These are phyloP conservation scores for Dendrobium huoshanense DNA, from an alignment of 106 monocot genomes.

Conservation along the genomic window DNA sequence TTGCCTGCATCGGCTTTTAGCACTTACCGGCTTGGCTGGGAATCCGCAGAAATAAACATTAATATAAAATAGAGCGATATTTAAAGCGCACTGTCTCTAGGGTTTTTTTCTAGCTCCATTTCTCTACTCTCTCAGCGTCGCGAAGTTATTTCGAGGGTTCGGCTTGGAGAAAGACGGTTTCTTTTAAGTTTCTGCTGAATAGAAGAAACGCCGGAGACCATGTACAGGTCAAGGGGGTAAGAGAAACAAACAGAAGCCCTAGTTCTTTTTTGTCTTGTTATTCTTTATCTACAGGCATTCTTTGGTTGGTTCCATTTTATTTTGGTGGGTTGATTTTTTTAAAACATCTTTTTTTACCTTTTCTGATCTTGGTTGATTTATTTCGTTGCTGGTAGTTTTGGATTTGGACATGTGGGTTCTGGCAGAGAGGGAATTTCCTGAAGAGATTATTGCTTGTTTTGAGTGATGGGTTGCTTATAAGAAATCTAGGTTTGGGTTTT, in stretches of 20 bases:
- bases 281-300: not conserved
- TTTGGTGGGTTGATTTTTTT: not conserved
- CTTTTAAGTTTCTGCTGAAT: not conserved
- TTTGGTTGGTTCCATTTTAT: not conserved
- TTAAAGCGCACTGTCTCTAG: too few relatives aligned
- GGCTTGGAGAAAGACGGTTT: not conserved
- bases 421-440: not conserved
- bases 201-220: not conserved
- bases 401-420: not conserved
- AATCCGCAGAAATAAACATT: too few relatives aligned
- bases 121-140: too few relatives aligned
- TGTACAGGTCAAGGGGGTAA: slow-evolving; percentile 4
- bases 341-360: not conserved
- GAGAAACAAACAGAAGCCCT: not conserved
- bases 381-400: not conserved
- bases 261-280: not conserved
- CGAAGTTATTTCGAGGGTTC: not conserved
- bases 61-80: too few relatives aligned
- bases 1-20: too few relatives aligned
- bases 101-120: too few relatives aligned
- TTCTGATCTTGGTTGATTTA: not conserved
- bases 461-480: not conserved
- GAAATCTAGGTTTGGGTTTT: not conserved
- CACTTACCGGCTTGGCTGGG: too few relatives aligned
- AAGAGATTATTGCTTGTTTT: not conserved